Conservation (phyloP, 2,329 filamentous ascomycete species). For the Neonectria sp. region DNA sequence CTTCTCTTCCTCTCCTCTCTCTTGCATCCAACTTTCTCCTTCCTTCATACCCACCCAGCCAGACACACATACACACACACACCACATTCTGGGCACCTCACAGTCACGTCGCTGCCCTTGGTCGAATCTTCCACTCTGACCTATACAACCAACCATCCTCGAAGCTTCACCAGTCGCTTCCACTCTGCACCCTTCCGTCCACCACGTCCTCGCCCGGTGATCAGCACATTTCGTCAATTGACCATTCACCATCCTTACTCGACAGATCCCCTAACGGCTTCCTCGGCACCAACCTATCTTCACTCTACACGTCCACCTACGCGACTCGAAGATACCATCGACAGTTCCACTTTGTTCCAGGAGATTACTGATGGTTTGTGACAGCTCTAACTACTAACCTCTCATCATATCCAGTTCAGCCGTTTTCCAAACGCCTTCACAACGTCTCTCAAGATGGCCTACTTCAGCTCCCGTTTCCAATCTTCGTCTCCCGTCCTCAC, state of each 20-base stretch:
- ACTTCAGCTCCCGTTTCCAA: slow-evolving; percentile 59
- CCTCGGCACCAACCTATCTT: slow-evolving; percentile 2
- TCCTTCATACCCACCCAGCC: slow-evolving; percentile 38
- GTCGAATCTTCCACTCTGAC: slow-evolving; percentile 23
- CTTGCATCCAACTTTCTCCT: slow-evolving; percentile 46
- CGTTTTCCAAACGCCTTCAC: slow-evolving; percentile 15
- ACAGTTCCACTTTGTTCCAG: slow-evolving; percentile 3
- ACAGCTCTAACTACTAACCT: slow-evolving; percentile 51
- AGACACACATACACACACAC: slow-evolving; percentile 15
- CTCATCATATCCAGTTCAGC: slow-evolving; percentile 40
- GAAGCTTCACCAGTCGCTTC: slow-evolving; percentile 28
- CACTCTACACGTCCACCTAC: slow-evolving; percentile 1
- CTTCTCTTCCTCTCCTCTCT: slow-evolving; percentile 45
- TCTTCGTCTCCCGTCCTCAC: slow-evolving; percentile 63
- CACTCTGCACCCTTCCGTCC: slow-evolving; percentile 19
- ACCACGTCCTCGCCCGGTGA: slow-evolving; percentile 31
- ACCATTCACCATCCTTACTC: neutral
- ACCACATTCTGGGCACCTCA: slow-evolving; percentile 19
- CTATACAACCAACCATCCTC: slow-evolving; percentile 22
- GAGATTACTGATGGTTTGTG: slow-evolving; percentile 50
- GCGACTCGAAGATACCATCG: slow-evolving; percentile 2
- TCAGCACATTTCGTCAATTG: slow-evolving; percentile 20
- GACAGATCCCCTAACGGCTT: neutral
- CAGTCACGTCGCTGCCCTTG: slow-evolving; percentile 13
- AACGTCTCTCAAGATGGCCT: slow-evolving; percentile 56